Conservation (phyloP, 768 basidiomycete genomes). For the Pleurotus cornucopiae region DNA sequence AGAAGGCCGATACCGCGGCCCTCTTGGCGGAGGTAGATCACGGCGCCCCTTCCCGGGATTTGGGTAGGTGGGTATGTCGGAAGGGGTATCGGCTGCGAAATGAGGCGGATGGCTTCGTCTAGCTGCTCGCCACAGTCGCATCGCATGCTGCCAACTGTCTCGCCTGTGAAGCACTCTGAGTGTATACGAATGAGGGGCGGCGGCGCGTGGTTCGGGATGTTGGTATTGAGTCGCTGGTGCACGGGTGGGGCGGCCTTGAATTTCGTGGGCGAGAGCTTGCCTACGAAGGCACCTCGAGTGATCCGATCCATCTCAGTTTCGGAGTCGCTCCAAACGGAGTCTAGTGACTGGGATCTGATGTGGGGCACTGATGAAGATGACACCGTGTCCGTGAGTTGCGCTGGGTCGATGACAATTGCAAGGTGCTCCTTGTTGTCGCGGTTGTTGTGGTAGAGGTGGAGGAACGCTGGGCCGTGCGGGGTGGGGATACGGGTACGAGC, state of each 20-base stretch:
- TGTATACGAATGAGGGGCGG: slow-evolving; percentile 91
- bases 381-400: slow-evolving; percentile 60
- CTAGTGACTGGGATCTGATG: slow-evolving; percentile 79
- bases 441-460: slow-evolving; percentile 94
- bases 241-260: slow-evolving; percentile 39
- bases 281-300: slow-evolving; percentile 89
- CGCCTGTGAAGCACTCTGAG: slow-evolving; percentile 98
- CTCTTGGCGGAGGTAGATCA: slow-evolving; percentile 95
- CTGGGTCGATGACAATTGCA: slow-evolving; percentile 90
- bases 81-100: slow-evolving; percentile 64
- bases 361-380: slow-evolving; percentile 40
- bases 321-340: slow-evolving; percentile 74
- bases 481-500: slow-evolving; percentile 97
- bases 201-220: slow-evolving; percentile 37
- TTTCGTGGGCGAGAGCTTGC: slow-evolving; percentile 62
- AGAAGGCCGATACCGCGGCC: slow-evolving; percentile 95
- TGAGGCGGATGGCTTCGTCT: slow-evolving; percentile 92
- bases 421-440: slow-evolving; percentile 93
- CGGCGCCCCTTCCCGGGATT: slow-evolving; percentile 85
- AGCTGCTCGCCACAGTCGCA: slow-evolving; percentile 99
- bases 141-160: slow-evolving; percentile 96
- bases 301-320: slow-evolving; percentile 96
- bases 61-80: slow-evolving; percentile 28
- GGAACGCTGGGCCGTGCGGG: slow-evolving; percentile 87
- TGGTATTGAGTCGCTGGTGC: slow-evolving; percentile 13